These are phyloP conservation scores for Leccinum olivaceopallidum DNA, from an alignment of 768 basidiomycete species.

Conservation along the genomic window DNA sequence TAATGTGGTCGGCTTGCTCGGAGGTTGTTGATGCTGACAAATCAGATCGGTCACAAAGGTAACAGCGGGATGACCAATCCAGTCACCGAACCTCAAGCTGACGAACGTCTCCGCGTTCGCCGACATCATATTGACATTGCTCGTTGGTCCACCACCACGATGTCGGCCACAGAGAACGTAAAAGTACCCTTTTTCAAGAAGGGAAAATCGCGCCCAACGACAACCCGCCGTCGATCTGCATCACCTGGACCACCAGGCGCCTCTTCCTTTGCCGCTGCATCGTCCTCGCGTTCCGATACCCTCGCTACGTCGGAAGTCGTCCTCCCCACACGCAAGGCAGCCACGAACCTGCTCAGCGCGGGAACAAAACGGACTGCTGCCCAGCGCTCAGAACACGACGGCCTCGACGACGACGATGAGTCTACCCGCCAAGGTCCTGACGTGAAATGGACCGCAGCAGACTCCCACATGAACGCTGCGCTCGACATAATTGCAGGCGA, in stretches of 20 bases:
- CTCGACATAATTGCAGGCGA: slow-evolving; percentile 82
- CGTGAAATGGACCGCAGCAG: slow-evolving; percentile 76
- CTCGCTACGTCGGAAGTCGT: slow-evolving; percentile 60
- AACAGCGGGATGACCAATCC: slow-evolving; percentile 20
- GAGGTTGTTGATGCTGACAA: slow-evolving; percentile 6
- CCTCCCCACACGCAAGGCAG: slow-evolving; percentile 67
- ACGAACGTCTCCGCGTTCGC: neutral
- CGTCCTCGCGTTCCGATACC: slow-evolving; percentile 20
- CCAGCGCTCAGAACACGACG: slow-evolving; percentile 46
- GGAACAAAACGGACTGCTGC: slow-evolving; percentile 67
- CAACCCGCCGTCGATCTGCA: slow-evolving; percentile 70
- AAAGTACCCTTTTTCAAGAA: slow-evolving; percentile 91
- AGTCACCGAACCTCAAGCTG: neutral
- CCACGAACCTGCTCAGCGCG: slow-evolving; percentile 72
- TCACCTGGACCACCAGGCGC: slow-evolving; percentile 48
- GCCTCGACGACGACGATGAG: slow-evolving; percentile 43
- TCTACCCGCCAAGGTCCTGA: slow-evolving; percentile 49
- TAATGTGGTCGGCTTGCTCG: too few species aligned
- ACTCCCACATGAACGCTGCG: slow-evolving; percentile 72
- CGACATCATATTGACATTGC: neutral
- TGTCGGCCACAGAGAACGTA: slow-evolving; percentile 37
- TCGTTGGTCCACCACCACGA: slow-evolving; percentile 16
- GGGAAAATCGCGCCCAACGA: slow-evolving; percentile 75
- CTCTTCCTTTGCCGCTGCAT: slow-evolving; percentile 10
- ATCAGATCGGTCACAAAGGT: slow-evolving; percentile 13